Base-by-base conservation (phyloP, 352 stramenopile species). In the Globisporangium paddicum region DNA sequence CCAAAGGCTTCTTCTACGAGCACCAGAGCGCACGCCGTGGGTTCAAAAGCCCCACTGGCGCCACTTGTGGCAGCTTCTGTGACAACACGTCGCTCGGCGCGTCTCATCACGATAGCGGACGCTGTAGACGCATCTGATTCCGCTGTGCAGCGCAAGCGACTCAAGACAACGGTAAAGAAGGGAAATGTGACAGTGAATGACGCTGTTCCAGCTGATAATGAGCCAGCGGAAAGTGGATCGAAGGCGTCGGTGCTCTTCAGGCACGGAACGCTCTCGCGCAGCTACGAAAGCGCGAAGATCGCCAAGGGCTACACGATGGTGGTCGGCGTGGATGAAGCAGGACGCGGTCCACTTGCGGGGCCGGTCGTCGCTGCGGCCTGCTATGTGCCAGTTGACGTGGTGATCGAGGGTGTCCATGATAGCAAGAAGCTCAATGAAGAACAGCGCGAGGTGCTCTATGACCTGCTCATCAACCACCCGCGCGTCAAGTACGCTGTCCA, bases 261-360 rank as follows among this genome's bases (percentile, higher is more conserved):
- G 51, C 73, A 79, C 38, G 71, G 73, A 23, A 90, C 81, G 42
- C 79, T 90, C 10, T 72, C 73, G 26, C 75, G 79, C 38, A 64
- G 50, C 28, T 91, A 76, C 57, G 81, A 91, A 56, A 63, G 61
- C 26, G 49, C 64, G 30, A 87, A 82, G 58, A 35, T 78, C 41
- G 63, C 72, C 23, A 71, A 75, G 45, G 83, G 80, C 32, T 90
- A 83, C 64, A 66, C 68, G 51, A 77, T 60, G 50, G 83, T 98
- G 9, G 90, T 98, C 21, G 96, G 96, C 56, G 93, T 98, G 37
- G 96, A 99, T 73, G 96, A 99, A 71, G 97, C 96, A 7, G 97
- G 97, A 4, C 77, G 97, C 45, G 97, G 97, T 13, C 96, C 96
- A 16, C 70, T 99, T 19, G 96, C 95, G 10, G 97, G 96, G 28